Conservation (phyloP, 2,329 filamentous ascomycete species). For the Trichothecium roseum region DNA sequence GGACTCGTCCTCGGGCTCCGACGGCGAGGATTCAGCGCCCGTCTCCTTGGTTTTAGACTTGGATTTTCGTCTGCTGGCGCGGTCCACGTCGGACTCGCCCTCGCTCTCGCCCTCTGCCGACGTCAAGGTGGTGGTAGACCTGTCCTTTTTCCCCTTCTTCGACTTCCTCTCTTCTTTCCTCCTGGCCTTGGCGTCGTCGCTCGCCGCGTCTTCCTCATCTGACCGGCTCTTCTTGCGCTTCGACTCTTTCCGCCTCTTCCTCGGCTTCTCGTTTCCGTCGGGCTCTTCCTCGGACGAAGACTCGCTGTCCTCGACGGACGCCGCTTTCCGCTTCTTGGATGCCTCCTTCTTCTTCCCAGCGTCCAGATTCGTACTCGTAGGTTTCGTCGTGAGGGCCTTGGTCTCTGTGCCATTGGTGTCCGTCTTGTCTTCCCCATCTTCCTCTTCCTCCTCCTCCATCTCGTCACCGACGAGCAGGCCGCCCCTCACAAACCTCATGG, state of each 20-base stretch:
- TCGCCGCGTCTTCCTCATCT: background rate
- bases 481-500: conserved; percentile 80
- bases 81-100: too few species aligned
- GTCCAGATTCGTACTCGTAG: conserved; percentile 11
- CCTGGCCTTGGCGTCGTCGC: conserved; percentile 3
- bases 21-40: background rate
- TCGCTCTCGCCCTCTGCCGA: too few species aligned
- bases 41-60: conserved; percentile 4
- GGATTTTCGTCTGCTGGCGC: conserved; percentile 17
- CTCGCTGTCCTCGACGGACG: conserved; percentile 14
- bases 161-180: conserved; percentile 11
- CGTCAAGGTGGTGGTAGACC: conserved; percentile 10
- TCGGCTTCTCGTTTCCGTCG: conserved; percentile 9
- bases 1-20: conserved; percentile 4
- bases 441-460: conserved; percentile 28
- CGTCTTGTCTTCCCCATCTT: conserved; percentile 8
- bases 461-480: conserved; percentile 56
- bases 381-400: background rate
- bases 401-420: conserved; percentile 1
- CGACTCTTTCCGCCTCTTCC: conserved; percentile 20
- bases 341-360: conserved; percentile 31
- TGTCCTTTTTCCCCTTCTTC: conserved; percentile 20
- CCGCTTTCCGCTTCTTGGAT: conserved; percentile 37
- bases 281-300: conserved; percentile 12
- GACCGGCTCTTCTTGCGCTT: conserved; percentile 16